Percentiles rank a stretch among this genome's conserved stretches.
These are phyloP conservation scores for Styphnolobium japonicum DNA, from an alignment of 306 rosid genomes.

Conservation along the genomic window DNA sequence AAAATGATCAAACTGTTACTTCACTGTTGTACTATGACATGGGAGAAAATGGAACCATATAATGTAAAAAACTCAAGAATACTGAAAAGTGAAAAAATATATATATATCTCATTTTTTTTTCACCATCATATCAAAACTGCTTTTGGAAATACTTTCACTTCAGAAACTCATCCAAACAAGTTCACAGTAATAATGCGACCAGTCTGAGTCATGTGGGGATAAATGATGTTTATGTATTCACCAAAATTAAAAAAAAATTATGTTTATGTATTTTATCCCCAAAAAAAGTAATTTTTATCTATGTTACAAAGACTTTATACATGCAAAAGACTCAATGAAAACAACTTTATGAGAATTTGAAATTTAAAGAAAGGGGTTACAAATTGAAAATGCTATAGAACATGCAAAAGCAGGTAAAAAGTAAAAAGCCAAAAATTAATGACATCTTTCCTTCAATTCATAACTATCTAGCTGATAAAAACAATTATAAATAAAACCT, in stretches of 20 bases:
- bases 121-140: not conserved
- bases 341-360: not conserved
- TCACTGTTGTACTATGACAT: not conserved
- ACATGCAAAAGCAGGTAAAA: not conserved
- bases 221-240: not conserved
- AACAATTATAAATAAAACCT: not conserved
- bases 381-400: not conserved
- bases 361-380: not conserved
- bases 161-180: not conserved
- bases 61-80: not conserved
- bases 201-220: not conserved
- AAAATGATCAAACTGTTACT: not conserved
- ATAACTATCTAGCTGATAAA: not conserved
- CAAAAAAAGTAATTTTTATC: not conserved
- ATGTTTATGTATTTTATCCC: not conserved
- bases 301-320: not conserved
- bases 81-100: not conserved
- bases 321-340: not conserved
- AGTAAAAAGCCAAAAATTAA: not conserved
- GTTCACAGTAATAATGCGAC: not conserved
- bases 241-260: too few relatives aligned
- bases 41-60: not conserved
- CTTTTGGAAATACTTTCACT: not conserved
- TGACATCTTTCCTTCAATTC: conserved; percentile 1
- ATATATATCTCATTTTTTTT: not conserved